These are phyloP conservation scores for Carallia brachiata DNA, from an alignment of 345 rosid genomes.

Conservation along the genomic window DNA sequence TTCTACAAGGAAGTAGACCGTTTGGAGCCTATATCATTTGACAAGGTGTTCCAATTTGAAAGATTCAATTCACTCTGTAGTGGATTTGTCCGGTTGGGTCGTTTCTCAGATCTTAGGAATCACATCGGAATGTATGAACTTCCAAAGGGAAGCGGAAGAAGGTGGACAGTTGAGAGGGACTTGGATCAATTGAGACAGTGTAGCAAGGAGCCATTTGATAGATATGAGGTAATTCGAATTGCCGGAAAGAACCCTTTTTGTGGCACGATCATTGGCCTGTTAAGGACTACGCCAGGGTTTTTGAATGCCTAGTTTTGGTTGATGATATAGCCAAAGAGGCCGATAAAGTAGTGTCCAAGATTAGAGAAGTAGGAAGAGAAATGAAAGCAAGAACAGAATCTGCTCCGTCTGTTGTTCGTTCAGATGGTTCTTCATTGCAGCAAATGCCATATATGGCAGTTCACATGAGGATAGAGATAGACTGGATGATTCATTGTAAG, in stretches of 20 bases:
- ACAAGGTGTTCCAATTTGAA: constrained; percentile 70
- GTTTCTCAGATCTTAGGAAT: constrained; percentile 52
- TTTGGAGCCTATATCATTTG: constrained; percentile 74
- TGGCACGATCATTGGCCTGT: constrained; percentile 99
- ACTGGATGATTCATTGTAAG: constrained; percentile 98
- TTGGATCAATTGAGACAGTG: constrained; percentile 59
- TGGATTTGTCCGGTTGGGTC: constrained; percentile 72
- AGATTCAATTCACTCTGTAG: constrained; percentile 68
- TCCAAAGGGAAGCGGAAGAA: constrained; percentile 95
- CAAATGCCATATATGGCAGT: constrained; percentile 64
- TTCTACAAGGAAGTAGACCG: constrained; percentile 85
- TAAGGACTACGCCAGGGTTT: constrained; percentile 74
- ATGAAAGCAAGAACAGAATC: constrained; percentile 22
- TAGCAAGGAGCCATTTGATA: constrained; percentile 41
- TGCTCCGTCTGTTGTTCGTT: neutral
- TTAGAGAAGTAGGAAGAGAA: constrained; percentile 56
- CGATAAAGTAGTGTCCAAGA: constrained; percentile 65
- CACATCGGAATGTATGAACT: constrained; percentile 41
- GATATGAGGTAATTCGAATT: constrained; percentile 60
- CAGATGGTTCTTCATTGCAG: constrained; percentile 1
- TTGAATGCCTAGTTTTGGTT: constrained; percentile 79
- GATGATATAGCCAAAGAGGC: constrained; percentile 76
- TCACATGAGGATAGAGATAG: constrained; percentile 96
- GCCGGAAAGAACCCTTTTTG: constrained; percentile 78
- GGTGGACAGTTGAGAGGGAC: constrained; percentile 81